Evolutionary conservation across 108 stramenopile genomes (phyloP), one percentile per base, ranked within the genome.

Genomic region (Nannochloropsis granulata): DNA sequence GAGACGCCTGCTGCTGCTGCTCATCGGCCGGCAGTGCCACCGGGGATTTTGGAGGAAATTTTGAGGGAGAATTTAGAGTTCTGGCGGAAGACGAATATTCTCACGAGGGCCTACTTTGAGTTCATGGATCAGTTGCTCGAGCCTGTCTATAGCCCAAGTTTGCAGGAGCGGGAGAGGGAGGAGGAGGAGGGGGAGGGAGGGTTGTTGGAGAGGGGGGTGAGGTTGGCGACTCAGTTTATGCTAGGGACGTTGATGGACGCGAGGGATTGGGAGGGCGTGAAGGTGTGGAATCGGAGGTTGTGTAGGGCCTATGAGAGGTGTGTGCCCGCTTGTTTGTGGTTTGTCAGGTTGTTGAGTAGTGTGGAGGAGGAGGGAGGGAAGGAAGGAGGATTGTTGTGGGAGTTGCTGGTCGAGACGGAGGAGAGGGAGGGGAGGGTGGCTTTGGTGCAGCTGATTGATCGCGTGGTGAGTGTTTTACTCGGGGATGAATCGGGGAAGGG

Each of bases 61-160:
- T 82, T 25, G 44, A 43, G 43, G 83, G 86, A 90, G 79, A 89
- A 89, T 79, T 10, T 84, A 26, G 85, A 86, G n/a, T 86, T 83
- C 83, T 89, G 88, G 88, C 82, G 82, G 81, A 79, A 12, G 19
- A 83, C 21, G 34, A 44, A 78, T n/a, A 25, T 56, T 24, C 79
- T 80, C 3, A 80, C 23, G 23, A 21, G 79, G 24, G 13, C 23
- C 24, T 80, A 80, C 79, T 80, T 80, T 24, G 79, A 24, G 13
- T 80, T 80, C 24, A 80, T 80, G 79, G 25, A 24, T 21, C 24
- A 80, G 9, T 12, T 80, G 79, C 11, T 80, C 9, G 23, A 80
- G 56, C 79, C 79, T 14, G 11, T 80, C 79, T 80, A 25, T 14
- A n/a, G 79, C 24, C 79, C 23, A 24, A 24, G 7, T 13, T 21